Conservation (phyloP, 2,329 filamentous ascomycete genomes). For the Diaporthe australafricana region DNA sequence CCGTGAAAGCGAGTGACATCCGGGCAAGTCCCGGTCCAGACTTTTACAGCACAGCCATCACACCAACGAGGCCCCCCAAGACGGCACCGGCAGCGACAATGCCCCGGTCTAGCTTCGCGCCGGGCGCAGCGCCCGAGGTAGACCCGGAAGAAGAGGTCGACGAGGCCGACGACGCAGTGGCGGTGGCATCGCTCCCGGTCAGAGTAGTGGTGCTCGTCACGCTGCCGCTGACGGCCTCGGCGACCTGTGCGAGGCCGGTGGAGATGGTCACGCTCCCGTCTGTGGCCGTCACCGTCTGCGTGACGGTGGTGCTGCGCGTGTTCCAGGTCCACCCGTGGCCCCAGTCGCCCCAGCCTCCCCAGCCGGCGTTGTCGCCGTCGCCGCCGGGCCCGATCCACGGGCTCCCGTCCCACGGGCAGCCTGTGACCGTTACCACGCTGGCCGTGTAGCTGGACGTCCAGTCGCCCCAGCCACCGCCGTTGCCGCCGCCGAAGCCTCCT, state of each 20-base stretch:
- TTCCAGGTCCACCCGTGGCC: slow-evolving; percentile 54
- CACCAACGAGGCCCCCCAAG: slow-evolving; percentile 45
- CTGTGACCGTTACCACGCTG: slow-evolving; percentile 54
- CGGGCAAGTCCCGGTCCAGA: no score
- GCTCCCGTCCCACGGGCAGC: slow-evolving; percentile 54
- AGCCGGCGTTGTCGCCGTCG: slow-evolving; percentile 52
- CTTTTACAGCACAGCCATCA: slow-evolving; percentile 45
- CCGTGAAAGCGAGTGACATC: no score
- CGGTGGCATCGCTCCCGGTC: slow-evolving; percentile 30
- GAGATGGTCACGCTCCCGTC: slow-evolving; percentile 41
- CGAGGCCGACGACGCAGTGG: slow-evolving; percentile 24
- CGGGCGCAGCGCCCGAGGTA: neutral
- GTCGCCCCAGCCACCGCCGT: slow-evolving; percentile 34
- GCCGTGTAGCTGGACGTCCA: slow-evolving; percentile 50
- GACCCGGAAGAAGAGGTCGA: slow-evolving; percentile 20
- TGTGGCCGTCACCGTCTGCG: slow-evolving; percentile 49
- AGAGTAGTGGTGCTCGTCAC: slow-evolving; percentile 47
- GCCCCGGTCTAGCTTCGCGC: slow-evolving; percentile 9
- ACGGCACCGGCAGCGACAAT: slow-evolving; percentile 44
- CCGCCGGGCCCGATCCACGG: slow-evolving; percentile 54
- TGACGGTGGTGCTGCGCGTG: slow-evolving; percentile 48
- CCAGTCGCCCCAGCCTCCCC: slow-evolving; percentile 55
- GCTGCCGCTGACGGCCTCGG: slow-evolving; percentile 46
- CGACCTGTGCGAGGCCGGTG: slow-evolving; percentile 45
- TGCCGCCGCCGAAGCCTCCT: slow-evolving; percentile 25